Conservation (phyloP, 2,329 filamentous ascomycete genomes). For the Fusarium subtropicale region DNA sequence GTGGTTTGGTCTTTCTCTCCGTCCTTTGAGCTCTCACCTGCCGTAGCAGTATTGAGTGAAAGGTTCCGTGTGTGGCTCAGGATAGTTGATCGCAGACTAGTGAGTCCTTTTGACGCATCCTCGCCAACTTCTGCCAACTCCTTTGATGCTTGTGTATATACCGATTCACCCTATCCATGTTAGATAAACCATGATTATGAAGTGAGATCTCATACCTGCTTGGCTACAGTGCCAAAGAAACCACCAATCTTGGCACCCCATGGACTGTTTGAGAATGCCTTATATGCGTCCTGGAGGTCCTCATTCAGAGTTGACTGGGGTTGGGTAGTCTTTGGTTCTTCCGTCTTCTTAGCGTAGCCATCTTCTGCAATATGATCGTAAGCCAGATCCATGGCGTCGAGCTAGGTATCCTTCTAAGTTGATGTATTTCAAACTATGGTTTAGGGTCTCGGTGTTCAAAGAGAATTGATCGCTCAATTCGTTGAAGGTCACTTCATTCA, state of each 20-base stretch:
- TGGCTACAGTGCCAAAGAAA: slow-evolving; percentile 90
- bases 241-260: slow-evolving; percentile 93
- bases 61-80: slow-evolving; percentile 80
- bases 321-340: slow-evolving; percentile 60
- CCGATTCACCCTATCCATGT: slow-evolving; percentile 73
- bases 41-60: slow-evolving; percentile 66
- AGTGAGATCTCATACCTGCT: slow-evolving; percentile 72
- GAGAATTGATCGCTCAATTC: slow-evolving; percentile 7
- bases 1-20: slow-evolving; percentile 58
- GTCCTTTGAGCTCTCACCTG: slow-evolving; percentile 49
- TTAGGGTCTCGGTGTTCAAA: not conserved
- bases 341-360: slow-evolving; percentile 67
- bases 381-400: slow-evolving; percentile 83
- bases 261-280: slow-evolving; percentile 88
- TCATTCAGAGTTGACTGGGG: slow-evolving; percentile 74
- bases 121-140: slow-evolving; percentile 83
- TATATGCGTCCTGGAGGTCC: slow-evolving; percentile 95
- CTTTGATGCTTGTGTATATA: slow-evolving; percentile 87
- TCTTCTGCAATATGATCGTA: slow-evolving; percentile 98
- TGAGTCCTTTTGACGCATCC: slow-evolving; percentile 85
- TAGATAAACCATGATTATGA: slow-evolving; percentile 22
- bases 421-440: slow-evolving; percentile 9
- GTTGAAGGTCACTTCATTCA: slow-evolving; percentile 20
- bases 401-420: slow-evolving; percentile 2
- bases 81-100: slow-evolving; percentile 74